Percentiles rank a stretch among this genome's conserved stretches.
Conservation (phyloP, 164 flowering plant species). For the Brasenia schreberi region DNA sequence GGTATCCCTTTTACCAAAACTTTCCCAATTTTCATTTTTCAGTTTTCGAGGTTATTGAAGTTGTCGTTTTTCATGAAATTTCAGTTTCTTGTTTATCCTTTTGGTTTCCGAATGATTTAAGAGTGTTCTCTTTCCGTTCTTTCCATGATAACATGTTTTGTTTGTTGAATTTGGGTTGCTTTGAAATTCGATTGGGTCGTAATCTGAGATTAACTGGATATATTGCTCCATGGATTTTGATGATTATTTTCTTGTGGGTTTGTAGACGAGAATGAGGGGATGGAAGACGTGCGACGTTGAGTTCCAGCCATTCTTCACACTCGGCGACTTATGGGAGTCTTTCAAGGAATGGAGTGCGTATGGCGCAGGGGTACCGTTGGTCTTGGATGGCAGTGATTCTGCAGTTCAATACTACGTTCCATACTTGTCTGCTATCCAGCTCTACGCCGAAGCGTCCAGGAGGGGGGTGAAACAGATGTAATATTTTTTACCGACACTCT, state of each 20-base stretch:
- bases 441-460: constrained; percentile 29
- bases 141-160: no score
- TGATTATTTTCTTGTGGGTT: not conserved
- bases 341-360: constrained; percentile 79
- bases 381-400: constrained; percentile 41
- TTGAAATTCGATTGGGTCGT: no score
- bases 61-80: no score
- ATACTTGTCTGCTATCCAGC: constrained; percentile 58
- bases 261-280: constrained; percentile 31
- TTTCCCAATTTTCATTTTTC: no score
- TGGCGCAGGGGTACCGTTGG: constrained; percentile 68
- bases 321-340: constrained; percentile 67
- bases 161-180: no score
- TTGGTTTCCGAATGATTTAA: no score
- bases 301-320: constrained; percentile 39
- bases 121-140: no score
- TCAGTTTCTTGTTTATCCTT: no score
- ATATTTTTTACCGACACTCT: not conserved
- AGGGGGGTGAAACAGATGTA: not conserved
- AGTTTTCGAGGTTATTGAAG: no score
- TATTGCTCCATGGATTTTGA: no score
- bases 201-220: no score
- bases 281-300: constrained; percentile 32
- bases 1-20: constrained; percentile 16
- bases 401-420: constrained; percentile 77